These are phyloP conservation scores for Leucogyrophana mollusca DNA, from an alignment of 768 basidiomycete species.

Conservation along the genomic window DNA sequence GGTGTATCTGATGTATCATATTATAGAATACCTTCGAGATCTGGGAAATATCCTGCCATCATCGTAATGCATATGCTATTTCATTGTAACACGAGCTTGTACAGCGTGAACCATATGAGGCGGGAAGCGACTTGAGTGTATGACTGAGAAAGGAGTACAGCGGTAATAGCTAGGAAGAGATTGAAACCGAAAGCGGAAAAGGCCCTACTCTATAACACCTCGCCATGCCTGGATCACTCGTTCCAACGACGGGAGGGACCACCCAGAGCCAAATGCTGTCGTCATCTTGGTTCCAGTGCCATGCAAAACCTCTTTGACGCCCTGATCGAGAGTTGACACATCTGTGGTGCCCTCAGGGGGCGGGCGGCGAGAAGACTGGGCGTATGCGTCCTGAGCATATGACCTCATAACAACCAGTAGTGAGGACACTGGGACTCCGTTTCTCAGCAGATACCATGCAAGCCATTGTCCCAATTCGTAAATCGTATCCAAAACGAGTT, in stretches of 20 bases:
- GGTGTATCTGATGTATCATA: no score
- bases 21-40: no score
- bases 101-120: no score
- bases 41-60: no score
- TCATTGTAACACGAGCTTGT: no score
- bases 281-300: slow-evolving; percentile 82
- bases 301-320: slow-evolving; percentile 85
- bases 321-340: slow-evolving; percentile 38
- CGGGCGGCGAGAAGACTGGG: slow-evolving; percentile 48
- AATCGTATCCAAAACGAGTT: slow-evolving; percentile 31
- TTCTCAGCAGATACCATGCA: slow-evolving; percentile 70
- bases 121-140: no score
- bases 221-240: slow-evolving; percentile 64
- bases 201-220: slow-evolving; percentile 15
- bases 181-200: no score
- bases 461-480: slow-evolving; percentile 38
- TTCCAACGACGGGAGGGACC: slow-evolving; percentile 68
- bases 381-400: slow-evolving; percentile 62
- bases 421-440: slow-evolving; percentile 69
- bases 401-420: slow-evolving; percentile 60
- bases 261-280: slow-evolving; percentile 65
- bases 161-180: no score
- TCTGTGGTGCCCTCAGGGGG: slow-evolving; percentile 52
- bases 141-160: no score
- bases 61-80: background rate